A percentile compares a stretch with the other conserved stretches of the same genome.
Conservation (phyloP, 768 basidiomycete genomes). For the Kwoniella europaea region DNA sequence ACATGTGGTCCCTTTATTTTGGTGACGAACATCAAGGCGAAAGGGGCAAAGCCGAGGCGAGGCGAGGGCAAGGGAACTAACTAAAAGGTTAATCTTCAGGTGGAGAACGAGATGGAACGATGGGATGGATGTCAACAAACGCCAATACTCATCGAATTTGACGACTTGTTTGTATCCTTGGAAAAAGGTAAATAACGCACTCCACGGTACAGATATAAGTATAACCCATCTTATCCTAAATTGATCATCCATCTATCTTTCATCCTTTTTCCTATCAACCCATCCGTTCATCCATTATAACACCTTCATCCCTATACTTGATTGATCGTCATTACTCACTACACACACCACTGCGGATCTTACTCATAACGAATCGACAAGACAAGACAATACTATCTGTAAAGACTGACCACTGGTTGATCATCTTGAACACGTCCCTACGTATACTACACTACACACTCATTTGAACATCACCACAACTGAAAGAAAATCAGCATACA, state of each 20-base stretch:
- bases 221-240: not conserved
- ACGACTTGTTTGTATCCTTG: slow-evolving; percentile 3
- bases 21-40: slow-evolving; percentile 11
- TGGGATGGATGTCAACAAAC: slow-evolving; percentile 20
- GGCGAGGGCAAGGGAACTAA: not conserved
- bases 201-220: slow-evolving; percentile 5
- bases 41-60: not conserved
- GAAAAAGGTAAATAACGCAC: slow-evolving; percentile 15
- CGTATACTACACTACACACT: slow-evolving; percentile 12
- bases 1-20: slow-evolving; percentile 15
- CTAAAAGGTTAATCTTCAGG: not conserved
- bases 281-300: not conserved
- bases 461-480: slow-evolving; percentile 4
- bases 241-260: slow-evolving; percentile 8
- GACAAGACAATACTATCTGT: not conserved
- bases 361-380: too few relatives aligned
- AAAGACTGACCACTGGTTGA: slow-evolving; percentile 26
- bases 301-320: not conserved
- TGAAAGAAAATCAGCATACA: slow-evolving; percentile 6
- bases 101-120: not conserved
- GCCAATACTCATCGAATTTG: not conserved
- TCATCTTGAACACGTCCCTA: slow-evolving; percentile 13
- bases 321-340: not conserved
- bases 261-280: not conserved
- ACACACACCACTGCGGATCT: slow-evolving; percentile 20